Base-by-base conservation (phyloP, 2,329 filamentous ascomycete species). In the Cladophialophora exuberans region DNA sequence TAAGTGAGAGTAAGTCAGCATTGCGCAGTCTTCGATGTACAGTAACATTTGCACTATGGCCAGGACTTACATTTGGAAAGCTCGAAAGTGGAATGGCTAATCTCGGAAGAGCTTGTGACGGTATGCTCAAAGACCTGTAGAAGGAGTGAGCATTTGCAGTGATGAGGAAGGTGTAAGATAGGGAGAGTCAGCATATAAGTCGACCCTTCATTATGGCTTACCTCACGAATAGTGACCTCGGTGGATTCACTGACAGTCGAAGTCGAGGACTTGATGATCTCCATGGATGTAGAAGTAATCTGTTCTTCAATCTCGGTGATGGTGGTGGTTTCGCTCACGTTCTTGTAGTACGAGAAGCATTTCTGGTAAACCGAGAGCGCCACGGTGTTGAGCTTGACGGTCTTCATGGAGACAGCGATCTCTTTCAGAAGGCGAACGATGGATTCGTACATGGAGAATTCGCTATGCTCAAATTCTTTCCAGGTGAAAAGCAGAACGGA, bases 321-420 rank as follows among this genome's bases (percentile, higher is more conserved):
- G 3, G 63, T 52, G 0, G 68, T 66, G 4, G 65, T 68, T 33
- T 71, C 58, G 1, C 60, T 67, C 35, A 31, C 42, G 56, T 69
- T 68, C 50, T 69, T 65, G 10, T 66, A 60, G 49, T 69, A 71
- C 7, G 45, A 33, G 36, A 51, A 60, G 18, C 48, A 52, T 25
- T 71, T 69, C 65, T 79, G 77, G 70, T 76, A 78, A 49, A 80
- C 73, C 1, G 71, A 72, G 41, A 81, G 63, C n/a, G 78, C 76
- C 44, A 72, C 67, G 7, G 70, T 68, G 35, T 73, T 71, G 4
- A 76, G 66, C 2, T 75, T 76, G n/a, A 79, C 70, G 1, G 70
- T 67, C 58, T 74, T 75, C 72, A 81, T 74, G 23, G 74, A 68
- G 35, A 72, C 72, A 15, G 76, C 76, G 35, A 78, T 69, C 49